These are phyloP conservation scores for Lasiosphaeria hispida DNA, from an alignment of 495 filamentous ascomycete genomes.

Conservation along the genomic window DNA sequence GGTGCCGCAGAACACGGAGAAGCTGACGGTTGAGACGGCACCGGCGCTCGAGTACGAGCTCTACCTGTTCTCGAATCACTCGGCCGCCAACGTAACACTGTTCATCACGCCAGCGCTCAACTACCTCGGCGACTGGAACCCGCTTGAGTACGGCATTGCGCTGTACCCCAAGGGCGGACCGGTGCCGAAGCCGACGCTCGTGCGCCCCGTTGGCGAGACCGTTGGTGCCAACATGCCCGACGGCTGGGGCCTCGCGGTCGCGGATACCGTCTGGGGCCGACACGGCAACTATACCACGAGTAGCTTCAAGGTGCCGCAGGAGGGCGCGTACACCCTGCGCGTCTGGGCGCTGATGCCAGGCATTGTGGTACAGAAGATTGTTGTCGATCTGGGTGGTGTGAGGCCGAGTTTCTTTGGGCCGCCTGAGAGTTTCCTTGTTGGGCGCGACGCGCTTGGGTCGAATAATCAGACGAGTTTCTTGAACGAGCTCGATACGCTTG, in stretches of 20 bases:
- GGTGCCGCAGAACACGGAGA: conserved; percentile 48
- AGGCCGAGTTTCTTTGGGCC: conserved; percentile 64
- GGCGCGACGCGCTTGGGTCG: conserved; percentile 38
- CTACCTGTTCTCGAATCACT: conserved; percentile 57
- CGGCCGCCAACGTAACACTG: conserved; percentile 58
- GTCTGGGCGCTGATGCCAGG: conserved; percentile 63
- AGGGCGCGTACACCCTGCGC: conserved; percentile 57
- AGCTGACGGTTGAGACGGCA: conserved; percentile 45
- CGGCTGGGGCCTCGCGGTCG: conserved; percentile 57
- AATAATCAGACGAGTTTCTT: conserved; percentile 44
- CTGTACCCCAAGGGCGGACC: conserved; percentile 38
- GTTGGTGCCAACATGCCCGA: conserved; percentile 49
- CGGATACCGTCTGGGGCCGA: conserved; percentile 57
- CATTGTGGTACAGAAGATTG: conserved; percentile 66
- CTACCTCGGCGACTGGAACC: conserved; percentile 54
- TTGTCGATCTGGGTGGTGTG: conserved; percentile 67
- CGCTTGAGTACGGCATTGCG: conserved; percentile 59
- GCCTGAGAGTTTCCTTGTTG: conserved; percentile 60
- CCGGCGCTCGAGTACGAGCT: conserved; percentile 64
- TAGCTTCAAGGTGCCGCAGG: conserved; percentile 42
- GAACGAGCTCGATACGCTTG: conserved; percentile 25
- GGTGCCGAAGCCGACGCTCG: conserved; percentile 40
- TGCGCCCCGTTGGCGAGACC: conserved; percentile 51
- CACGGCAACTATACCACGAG: conserved; percentile 51
- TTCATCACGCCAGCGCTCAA: conserved; percentile 62